phyloP scores from a whole-genome alignment of 176 grass and related monocot species.

The Oryza australiensis region DNA sequence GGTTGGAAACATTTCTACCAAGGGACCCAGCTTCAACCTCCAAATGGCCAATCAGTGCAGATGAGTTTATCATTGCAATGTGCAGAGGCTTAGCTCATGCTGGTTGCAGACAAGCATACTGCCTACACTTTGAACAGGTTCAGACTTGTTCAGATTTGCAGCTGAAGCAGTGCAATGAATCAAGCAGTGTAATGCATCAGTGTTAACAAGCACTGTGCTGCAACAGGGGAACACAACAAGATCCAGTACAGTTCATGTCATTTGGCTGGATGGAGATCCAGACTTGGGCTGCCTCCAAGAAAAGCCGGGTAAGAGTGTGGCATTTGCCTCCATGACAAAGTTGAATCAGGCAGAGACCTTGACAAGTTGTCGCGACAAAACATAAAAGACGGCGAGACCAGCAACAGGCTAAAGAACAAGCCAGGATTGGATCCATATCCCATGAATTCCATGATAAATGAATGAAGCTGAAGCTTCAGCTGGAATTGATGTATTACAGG shows the following conservation, averaged over 20 bases:
- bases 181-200: slow-evolving; percentile 26
- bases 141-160: slow-evolving; percentile 15
- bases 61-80: not conserved
- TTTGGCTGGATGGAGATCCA: slow-evolving; percentile 36
- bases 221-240: slow-evolving; percentile 11
- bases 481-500: slow-evolving; percentile 35
- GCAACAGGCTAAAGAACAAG: slow-evolving; percentile 45
- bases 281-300: slow-evolving; percentile 29
- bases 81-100: not conserved
- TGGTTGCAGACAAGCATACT: not conserved
- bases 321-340: slow-evolving; percentile 27
- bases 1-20: slow-evolving; percentile 5
- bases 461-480: slow-evolving; percentile 15
- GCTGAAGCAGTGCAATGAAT: slow-evolving; percentile 22
- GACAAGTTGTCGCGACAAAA: slow-evolving; percentile 40
- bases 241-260: slow-evolving; percentile 20
- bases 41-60: not conserved
- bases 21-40: slow-evolving; percentile 19
- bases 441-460: slow-evolving; percentile 12
- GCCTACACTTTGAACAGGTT: not conserved
- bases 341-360: slow-evolving; percentile 26
- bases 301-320: slow-evolving; percentile 27
- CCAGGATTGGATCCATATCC: slow-evolving; percentile 27
- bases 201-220: slow-evolving; percentile 22
- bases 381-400: slow-evolving; percentile 14